Conservation (phyloP, 2,329 filamentous ascomycete species). For the Exophiala xenobiotica region DNA sequence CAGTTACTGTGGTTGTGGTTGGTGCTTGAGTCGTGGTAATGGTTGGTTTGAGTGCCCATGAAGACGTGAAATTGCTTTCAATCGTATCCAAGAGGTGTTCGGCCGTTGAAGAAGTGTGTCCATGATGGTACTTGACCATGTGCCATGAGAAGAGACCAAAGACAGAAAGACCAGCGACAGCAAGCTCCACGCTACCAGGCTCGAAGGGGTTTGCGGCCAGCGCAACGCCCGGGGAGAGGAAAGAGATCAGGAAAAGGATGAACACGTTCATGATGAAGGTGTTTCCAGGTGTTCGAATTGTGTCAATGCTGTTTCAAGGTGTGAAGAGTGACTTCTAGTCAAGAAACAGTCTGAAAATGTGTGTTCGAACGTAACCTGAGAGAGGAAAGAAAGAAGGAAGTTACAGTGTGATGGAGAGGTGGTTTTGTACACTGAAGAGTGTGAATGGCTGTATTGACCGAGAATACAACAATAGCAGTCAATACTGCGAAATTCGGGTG, state of each 20-base stretch:
- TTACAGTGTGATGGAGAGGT: no score
- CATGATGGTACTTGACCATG: no score
- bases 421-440: no score
- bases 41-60: no score
- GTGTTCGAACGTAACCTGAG: no score
- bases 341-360: neutral
- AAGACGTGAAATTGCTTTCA: no score
- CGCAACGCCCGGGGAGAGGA: neutral
- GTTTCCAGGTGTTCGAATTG: neutral
- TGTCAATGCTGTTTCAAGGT: neutral
- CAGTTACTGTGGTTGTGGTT: no score
- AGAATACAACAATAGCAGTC: neutral
- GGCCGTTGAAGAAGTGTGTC: no score
- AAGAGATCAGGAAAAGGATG: conserved; percentile 1
- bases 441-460: neutral
- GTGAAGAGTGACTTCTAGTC: neutral
- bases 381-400: no score
- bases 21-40: no score
- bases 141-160: no score
- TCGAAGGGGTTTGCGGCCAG: neutral
- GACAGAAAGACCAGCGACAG: neutral
- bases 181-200: neutral
- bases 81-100: no score
- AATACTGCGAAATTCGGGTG: neutral
- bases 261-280: neutral